Conservation (phyloP, 1,284 basidiomycete species). For the Ustilago vetiveriae region DNA sequence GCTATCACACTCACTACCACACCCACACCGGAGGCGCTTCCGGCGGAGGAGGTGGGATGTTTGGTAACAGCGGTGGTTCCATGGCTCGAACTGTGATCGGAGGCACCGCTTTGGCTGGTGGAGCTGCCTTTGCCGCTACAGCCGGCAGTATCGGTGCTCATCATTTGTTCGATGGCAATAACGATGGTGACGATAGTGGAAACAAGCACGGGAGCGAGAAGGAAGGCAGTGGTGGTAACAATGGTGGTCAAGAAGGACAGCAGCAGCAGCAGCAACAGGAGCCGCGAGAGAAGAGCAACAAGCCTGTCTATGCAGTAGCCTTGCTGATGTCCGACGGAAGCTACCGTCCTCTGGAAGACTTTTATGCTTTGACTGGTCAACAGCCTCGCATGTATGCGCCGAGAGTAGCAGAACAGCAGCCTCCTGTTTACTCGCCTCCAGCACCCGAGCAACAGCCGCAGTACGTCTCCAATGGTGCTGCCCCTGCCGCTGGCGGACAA, state of each 20-base stretch:
- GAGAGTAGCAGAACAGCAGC: too few relatives aligned
- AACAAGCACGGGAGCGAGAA: background rate
- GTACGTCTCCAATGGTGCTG: background rate
- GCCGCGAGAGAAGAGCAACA: background rate
- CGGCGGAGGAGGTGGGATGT: conserved; percentile 6
- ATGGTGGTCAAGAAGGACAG: background rate
- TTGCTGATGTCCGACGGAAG: conserved; percentile 15
- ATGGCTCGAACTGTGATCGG: background rate
- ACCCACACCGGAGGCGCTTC: background rate
- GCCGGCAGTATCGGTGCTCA: conserved; percentile 17
- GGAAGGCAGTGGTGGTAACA: background rate
- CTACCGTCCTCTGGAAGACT: background rate
- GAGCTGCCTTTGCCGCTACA: conserved; percentile 18
- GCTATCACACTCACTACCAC: conserved; percentile 9
- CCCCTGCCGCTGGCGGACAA: too few relatives aligned
- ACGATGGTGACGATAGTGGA: background rate
- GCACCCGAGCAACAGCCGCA: too few relatives aligned
- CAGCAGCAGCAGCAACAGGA: too few relatives aligned
- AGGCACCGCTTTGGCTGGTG: conserved; percentile 14
- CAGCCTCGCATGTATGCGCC: too few relatives aligned
- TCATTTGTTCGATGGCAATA: background rate
- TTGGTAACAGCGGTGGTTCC: background rate
- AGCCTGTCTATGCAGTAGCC: background rate
- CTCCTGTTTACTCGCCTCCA: too few relatives aligned
- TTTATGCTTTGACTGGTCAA: too few relatives aligned